Evolutionary conservation across 495 filamentous ascomycete genomes (phyloP).

Genomic region (Margaritispora aquatica): DNA sequence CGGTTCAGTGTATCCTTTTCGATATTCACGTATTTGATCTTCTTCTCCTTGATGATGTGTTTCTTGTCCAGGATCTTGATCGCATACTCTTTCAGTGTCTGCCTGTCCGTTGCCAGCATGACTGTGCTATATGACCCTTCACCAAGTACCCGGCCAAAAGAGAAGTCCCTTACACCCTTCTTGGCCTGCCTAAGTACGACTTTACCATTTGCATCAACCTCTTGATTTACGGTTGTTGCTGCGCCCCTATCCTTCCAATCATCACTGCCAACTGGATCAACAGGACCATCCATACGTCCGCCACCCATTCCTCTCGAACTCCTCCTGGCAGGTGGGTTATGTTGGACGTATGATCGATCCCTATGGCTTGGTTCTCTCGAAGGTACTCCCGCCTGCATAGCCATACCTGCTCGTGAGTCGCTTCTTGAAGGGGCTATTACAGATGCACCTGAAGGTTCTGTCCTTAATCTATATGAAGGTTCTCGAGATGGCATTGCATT

Average conservation of each 20-base stretch:
- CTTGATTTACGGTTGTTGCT: conserved; percentile 69
- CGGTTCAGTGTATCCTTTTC: conserved; percentile 98
- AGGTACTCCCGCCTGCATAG: conserved; percentile 57
- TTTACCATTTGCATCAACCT: conserved; percentile 77
- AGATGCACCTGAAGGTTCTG: conserved; percentile 59
- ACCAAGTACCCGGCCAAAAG: conserved; percentile 84
- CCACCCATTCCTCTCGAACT: conserved; percentile 58
- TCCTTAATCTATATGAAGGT: conserved; percentile 52
- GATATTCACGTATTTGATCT: conserved; percentile 99
- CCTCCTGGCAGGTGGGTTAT: conserved; percentile 51
- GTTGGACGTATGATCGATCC: conserved; percentile 58
- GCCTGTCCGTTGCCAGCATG: conserved; percentile 86
- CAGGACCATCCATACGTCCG: conserved; percentile 27
- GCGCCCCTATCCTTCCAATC: conserved; percentile 96
- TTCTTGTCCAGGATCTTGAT: conserved; percentile 98
- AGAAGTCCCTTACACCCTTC: conserved; percentile 96
- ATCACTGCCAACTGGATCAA: conserved; percentile 65
- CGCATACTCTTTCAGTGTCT: conserved; percentile 93
- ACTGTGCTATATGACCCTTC: conserved; percentile 99
- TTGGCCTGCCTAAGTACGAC: conserved; percentile 79
- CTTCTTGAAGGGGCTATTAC: conserved; percentile 47
- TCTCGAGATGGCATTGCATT: conserved; percentile 36
- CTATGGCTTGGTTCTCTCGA: conserved; percentile 65
- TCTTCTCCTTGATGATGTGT: conserved; percentile 99
- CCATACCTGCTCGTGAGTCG: conserved; percentile 55